phyloP scores from a whole-genome alignment of 768 basidiomycete genomes.

The Mycena chlorophos region DNA sequence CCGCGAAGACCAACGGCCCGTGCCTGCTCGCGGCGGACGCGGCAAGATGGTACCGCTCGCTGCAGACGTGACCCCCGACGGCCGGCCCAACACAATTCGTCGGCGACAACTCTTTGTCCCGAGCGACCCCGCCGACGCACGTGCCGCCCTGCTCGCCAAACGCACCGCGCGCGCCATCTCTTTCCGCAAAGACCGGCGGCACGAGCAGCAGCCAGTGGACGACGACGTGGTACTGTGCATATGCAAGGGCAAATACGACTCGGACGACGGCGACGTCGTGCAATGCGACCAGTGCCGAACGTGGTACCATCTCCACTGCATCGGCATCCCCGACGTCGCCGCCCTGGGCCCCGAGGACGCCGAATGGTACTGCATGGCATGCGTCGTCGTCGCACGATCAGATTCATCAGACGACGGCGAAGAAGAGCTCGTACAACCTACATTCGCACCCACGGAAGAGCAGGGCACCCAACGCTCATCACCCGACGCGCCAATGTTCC shows the following conservation, averaged over 20 bases:
- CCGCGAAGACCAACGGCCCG: constrained; percentile 30
- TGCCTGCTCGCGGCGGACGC: constrained; percentile 42
- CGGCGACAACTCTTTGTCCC: constrained; percentile 44
- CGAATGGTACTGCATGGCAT: constrained; percentile 71
- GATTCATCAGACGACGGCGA: constrained; percentile 42
- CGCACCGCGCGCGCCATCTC: constrained; percentile 64
- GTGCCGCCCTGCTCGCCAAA: constrained; percentile 71
- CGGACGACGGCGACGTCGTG: constrained; percentile 63
- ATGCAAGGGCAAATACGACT: constrained; percentile 64
- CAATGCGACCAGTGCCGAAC: constrained; percentile 79
- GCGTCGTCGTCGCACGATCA: constrained; percentile 47
- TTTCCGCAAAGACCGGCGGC: constrained; percentile 48
- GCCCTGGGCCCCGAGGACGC: constrained; percentile 78
- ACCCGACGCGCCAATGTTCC: constrained; percentile 53
- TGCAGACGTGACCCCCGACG: constrained; percentile 38
- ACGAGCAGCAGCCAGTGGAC: constrained; percentile 40
- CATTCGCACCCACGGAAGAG: constrained; percentile 65
- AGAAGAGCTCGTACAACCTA: constrained; percentile 43
- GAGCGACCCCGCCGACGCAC: constrained; percentile 75
- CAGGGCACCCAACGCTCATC: constrained; percentile 48
- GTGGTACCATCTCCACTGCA: constrained; percentile 83
- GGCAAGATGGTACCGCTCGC: constrained; percentile 63
- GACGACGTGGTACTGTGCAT: constrained; percentile 61
- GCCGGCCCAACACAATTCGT: constrained; percentile 17
- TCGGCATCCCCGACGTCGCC: constrained; percentile 63